Percentiles rank a stretch among this genome's conserved stretches.
phyloP scores from a whole-genome alignment of 306 rosid species.

The Lathyrus aphaca region DNA sequence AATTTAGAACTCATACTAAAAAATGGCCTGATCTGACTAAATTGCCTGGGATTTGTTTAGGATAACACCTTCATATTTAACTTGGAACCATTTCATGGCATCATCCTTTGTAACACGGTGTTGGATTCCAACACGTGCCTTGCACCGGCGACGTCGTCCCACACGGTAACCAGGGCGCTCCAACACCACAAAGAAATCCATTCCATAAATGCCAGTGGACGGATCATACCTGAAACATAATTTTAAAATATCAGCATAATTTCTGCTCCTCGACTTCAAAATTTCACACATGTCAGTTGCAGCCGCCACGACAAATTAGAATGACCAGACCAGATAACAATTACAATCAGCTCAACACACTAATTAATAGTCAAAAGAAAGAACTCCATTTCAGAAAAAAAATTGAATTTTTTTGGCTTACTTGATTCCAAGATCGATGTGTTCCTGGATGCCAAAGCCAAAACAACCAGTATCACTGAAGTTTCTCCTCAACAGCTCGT shows the following conservation, averaged over 20 bases:
- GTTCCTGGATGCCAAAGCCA: conserved; percentile 93
- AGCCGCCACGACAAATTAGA: no score
- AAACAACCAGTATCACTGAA: conserved; percentile 87
- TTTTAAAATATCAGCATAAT: neutral
- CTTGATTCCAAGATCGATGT: conserved; percentile 85
- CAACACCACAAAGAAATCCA: conserved; percentile 82
- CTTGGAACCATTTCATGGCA: conserved; percentile 97
- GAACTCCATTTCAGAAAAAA: neutral
- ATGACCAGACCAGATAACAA: no score
- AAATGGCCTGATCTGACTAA: conserved; percentile 22
- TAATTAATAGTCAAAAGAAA: no score
- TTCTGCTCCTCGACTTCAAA: no score
- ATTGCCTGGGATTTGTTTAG: conserved; percentile 75
- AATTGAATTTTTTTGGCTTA: conserved; percentile 36
- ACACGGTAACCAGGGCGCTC: conserved; percentile 90
- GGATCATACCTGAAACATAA: conserved; percentile 72
- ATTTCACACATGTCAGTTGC: no score
- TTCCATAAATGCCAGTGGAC: conserved; percentile 84
- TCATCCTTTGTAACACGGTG: conserved; percentile 89
- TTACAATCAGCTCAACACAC: no score
- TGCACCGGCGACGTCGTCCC: conserved; percentile 78
- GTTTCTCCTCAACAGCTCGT: conserved; percentile 73
- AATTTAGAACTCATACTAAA: conserved; percentile 11
- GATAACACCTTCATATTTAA: conserved; percentile 87
- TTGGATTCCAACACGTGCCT: conserved; percentile 79